Base-by-base conservation (phyloP, 495 filamentous ascomycete genomes). In the Hypoxylon rickii region DNA sequence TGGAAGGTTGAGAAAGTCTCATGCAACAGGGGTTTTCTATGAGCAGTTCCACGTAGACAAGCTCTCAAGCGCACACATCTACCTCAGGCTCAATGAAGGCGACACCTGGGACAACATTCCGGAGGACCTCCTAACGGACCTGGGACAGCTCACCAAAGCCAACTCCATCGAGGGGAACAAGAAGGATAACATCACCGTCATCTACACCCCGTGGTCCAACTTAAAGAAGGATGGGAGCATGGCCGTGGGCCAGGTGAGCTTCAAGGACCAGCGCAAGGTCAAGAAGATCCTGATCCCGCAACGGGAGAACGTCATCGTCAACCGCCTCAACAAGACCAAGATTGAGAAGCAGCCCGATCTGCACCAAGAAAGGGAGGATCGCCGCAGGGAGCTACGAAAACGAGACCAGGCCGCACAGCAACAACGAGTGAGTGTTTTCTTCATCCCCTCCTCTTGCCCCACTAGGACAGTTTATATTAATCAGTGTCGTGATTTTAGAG, bases 81-180 rank as follows among this genome's bases (percentile, higher is more conserved):
- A 98, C 72, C 78, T 97, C 15, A 87, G 94, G 8, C 78, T 97
- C 26, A 82, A 79, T 13, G 87, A 93, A 34, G 89, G 88, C 37
- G 83, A 95, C 64, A 79, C 81, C 39, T 98, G 93, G 94, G 91
- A 96, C 13, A 75, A 80, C 29, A 89, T 98, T 49, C 83, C 88
- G 2, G 58, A 83, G 48, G 82, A 85, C 3, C 79, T 98, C 16
- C 58, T 98, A 24, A 85, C 82, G 41, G 94, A 98, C 71, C 90
- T 93, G 60, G 92, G 86, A 15, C 94, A 98, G 70, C 79, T 98
- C 46, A 98, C 94, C 43, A 98, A 98, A 73, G 92, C 94, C 44
- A 98, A 98, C 73, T 97, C 92, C 24, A 98, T 98, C 64, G 94
- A 98, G 74, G 95, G 94, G 51, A 98, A 97, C 75, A 98, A 98